These are phyloP conservation scores for Kernera saxatilis DNA, from an alignment of 345 rosid species.

Conservation along the genomic window DNA sequence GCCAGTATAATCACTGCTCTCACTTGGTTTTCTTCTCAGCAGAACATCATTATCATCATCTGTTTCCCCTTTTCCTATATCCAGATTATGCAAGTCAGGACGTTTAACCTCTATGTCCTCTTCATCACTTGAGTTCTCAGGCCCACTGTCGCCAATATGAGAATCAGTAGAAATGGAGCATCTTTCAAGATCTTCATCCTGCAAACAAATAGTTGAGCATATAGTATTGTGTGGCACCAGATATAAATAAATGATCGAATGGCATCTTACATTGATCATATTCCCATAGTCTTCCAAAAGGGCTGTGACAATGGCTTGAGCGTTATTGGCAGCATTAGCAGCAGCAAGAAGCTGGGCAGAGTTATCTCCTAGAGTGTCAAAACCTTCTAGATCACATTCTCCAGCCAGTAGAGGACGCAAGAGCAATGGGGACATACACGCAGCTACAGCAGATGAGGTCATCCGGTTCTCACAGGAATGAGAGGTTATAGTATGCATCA, in stretches of 20 bases:
- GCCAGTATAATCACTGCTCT: slow-evolving; percentile 74
- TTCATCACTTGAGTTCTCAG: slow-evolving; percentile 84
- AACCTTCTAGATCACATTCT: slow-evolving; percentile 94
- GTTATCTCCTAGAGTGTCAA: slow-evolving; percentile 71
- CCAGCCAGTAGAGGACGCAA: slow-evolving; percentile 92
- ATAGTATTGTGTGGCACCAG: background rate
- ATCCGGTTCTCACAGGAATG: slow-evolving; percentile 83
- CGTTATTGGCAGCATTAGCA: slow-evolving; percentile 94
- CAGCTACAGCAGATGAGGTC: slow-evolving; percentile 96
- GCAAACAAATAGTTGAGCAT: slow-evolving; percentile 23
- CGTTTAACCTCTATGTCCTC: slow-evolving; percentile 61
- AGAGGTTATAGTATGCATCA: slow-evolving; percentile 83
- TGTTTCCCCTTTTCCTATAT: slow-evolving; percentile 64
- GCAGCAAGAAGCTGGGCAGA: slow-evolving; percentile 99
- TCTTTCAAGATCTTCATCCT: slow-evolving; percentile 86
- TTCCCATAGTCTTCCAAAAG: slow-evolving; percentile 91
- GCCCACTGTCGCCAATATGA: slow-evolving; percentile 76
- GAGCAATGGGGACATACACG: slow-evolving; percentile 99
- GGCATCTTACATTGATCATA: slow-evolving; percentile 73
- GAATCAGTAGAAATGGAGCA: slow-evolving; percentile 94
- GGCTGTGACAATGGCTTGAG: slow-evolving; percentile 81
- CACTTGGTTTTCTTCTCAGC: slow-evolving; percentile 83
- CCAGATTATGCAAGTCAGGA: slow-evolving; percentile 68
- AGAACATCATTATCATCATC: slow-evolving; percentile 61
- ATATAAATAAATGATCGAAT: background rate